phyloP scores from a whole-genome alignment of 2,329 filamentous ascomycete genomes.

The Aurifilum marmelostoma region DNA sequence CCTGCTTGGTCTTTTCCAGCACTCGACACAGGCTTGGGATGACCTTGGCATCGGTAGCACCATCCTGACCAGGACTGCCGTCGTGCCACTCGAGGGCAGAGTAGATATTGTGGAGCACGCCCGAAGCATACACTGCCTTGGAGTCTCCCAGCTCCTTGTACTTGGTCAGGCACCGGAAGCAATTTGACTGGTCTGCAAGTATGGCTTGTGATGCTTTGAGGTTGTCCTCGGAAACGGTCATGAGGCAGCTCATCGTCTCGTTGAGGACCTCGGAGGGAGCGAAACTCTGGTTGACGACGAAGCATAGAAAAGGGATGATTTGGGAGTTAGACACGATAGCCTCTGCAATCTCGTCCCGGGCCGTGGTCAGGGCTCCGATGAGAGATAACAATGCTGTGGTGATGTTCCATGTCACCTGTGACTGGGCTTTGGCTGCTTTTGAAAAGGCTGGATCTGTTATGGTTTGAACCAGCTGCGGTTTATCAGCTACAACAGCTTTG shows the following conservation, averaged over 20 bases:
- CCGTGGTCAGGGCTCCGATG: conserved; percentile 57
- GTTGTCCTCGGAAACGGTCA: conserved; percentile 65
- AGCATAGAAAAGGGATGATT: conserved; percentile 59
- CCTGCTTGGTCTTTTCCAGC: conserved; percentile 42
- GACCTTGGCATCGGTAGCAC: conserved; percentile 54
- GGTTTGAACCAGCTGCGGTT: conserved; percentile 30
- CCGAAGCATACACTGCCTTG: conserved; percentile 60
- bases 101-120: conserved; percentile 66
- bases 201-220: conserved; percentile 54
- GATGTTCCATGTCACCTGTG: conserved; percentile 57
- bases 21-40: conserved; percentile 49
- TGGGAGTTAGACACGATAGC: conserved; percentile 53
- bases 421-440: conserved; percentile 56
- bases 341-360: conserved; percentile 63
- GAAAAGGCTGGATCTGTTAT: conserved; percentile 46
- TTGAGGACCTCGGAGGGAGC: conserved; percentile 48
- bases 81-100: conserved; percentile 57
- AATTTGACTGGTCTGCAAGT: conserved; percentile 51
- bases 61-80: conserved; percentile 50
- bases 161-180: conserved; percentile 53
- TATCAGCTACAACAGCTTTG: background rate
- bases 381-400: conserved; percentile 57
- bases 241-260: conserved; percentile 58
- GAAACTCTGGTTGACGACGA: conserved; percentile 47
- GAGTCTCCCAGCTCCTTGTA: conserved; percentile 52